Conservation (phyloP, 208 protist species). For the Trypanosoma conorhini region DNA sequence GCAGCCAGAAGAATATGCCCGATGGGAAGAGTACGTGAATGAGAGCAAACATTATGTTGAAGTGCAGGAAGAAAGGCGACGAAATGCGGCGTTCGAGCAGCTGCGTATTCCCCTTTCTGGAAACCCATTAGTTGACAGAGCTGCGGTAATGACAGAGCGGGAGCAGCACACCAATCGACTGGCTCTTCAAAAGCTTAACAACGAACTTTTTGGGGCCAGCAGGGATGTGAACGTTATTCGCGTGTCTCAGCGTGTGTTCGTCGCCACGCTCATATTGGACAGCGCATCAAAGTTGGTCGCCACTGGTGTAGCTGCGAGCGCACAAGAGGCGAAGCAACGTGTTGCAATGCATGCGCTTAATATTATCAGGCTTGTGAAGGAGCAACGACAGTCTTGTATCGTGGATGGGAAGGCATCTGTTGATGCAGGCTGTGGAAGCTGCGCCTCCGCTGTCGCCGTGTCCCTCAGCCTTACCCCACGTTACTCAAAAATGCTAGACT, state of each 20-base stretch:
- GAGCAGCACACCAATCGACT: conserved; percentile 5
- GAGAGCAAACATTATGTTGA: conserved; percentile 42
- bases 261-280: conserved; percentile 57
- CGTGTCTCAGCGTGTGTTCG: conserved; percentile 35
- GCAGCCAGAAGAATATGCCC: conserved; percentile 23
- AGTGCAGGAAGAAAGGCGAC: conserved; percentile 3
- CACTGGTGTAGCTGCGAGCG: conserved; percentile 42
- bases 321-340: conserved; percentile 54
- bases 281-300: conserved; percentile 34
- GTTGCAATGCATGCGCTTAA: conserved; percentile 69
- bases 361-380: conserved; percentile 30
- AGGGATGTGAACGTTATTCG: conserved; percentile 38
- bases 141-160: conserved; percentile 37
- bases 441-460: conserved; percentile 34
- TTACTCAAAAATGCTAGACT: conserved; percentile 40
- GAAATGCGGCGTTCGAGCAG: conserved; percentile 23
- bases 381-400: conserved; percentile 13
- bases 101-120: conserved; percentile 38
- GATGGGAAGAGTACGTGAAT: conserved; percentile 46
- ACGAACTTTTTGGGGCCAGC: conserved; percentile 30
- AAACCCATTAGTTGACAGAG: conserved; percentile 57
- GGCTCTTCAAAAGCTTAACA: conserved; percentile 53
- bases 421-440: conserved; percentile 13
- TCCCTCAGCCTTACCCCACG: conserved; percentile 44
- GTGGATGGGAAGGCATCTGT: not conserved